Conservation (phyloP, 805 yeast genomes). For the Ogataea sp. region DNA sequence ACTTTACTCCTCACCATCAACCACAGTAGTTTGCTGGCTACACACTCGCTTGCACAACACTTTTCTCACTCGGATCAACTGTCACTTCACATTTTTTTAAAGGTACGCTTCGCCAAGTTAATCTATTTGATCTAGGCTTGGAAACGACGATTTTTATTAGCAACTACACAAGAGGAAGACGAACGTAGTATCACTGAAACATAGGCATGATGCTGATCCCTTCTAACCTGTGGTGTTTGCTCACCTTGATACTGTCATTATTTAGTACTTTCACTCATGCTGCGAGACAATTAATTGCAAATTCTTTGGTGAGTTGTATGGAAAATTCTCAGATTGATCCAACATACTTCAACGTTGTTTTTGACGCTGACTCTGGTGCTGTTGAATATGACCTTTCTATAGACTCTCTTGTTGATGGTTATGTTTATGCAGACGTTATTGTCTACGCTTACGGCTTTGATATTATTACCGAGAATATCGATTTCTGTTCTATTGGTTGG, state of each 20-base stretch:
- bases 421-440: conserved; percentile 59
- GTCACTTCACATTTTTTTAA: too few relatives aligned
- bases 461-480: conserved; percentile 47
- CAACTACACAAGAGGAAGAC: too few relatives aligned
- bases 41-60: too few relatives aligned
- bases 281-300: conserved; percentile 40
- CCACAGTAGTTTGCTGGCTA: too few relatives aligned
- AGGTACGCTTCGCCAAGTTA: too few relatives aligned
- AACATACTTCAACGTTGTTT: conserved; percentile 62
- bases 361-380: conserved; percentile 64
- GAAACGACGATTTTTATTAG: too few relatives aligned
- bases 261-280: conserved; percentile 5
- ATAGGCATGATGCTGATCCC: too few relatives aligned
- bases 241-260: conserved; percentile 7
- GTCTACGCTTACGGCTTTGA: conserved; percentile 84
- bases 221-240: too few relatives aligned
- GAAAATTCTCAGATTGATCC: conserved; percentile 68
- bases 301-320: conserved; percentile 84
- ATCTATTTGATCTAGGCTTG: too few relatives aligned
- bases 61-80: too few relatives aligned
- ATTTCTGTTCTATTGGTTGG: conserved; percentile 64
- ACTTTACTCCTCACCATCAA: too few relatives aligned
- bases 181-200: too few relatives aligned
- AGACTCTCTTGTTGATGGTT: conserved; percentile 57
- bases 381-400: conserved; percentile 63